Conservation (phyloP, 352 stramenopile species). For the Globisporangium cylindrosporum region DNA sequence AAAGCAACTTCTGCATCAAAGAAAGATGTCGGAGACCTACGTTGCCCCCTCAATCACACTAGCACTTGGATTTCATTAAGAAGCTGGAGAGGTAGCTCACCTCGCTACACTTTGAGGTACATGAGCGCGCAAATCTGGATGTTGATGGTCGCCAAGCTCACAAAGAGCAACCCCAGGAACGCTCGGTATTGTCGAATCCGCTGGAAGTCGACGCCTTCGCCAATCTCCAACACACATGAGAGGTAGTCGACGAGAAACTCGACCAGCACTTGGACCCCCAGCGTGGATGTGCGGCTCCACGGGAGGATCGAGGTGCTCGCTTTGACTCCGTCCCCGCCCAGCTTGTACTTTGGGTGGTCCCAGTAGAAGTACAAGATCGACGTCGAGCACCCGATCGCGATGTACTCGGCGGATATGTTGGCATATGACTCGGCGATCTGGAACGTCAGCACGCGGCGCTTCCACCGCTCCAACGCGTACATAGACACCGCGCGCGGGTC, state of each 20-base stretch:
- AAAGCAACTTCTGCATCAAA: no score
- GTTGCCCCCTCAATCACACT: no score
- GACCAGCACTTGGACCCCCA: conserved; percentile 8
- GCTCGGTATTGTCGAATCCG: neutral
- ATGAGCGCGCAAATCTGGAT: conserved; percentile 12
- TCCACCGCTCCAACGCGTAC: conserved; percentile 26
- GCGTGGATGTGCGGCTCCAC: neutral
- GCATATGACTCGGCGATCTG: conserved; percentile 38
- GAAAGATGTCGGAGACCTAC: no score
- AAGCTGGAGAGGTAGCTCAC: neutral
- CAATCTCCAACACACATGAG: conserved; percentile 16
- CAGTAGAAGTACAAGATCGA: conserved; percentile 40
- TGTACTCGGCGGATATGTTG: conserved; percentile 56
- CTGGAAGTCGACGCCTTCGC: conserved; percentile 12
- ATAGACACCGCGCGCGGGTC: neutral
- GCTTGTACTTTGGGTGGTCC: conserved; percentile 30
- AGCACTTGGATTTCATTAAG: neutral
- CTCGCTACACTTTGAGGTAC: conserved; percentile 8
- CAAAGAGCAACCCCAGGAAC: conserved; percentile 14
- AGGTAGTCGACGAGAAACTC: conserved; percentile 19
- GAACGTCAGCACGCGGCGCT: conserved; percentile 23
- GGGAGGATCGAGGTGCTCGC: neutral
- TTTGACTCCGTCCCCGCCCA: neutral
- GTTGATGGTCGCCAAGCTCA: conserved; percentile 7
- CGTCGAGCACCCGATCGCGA: conserved; percentile 43